Percentiles rank a stretch among this genome's conserved stretches.
Evolutionary conservation across 768 basidiomycete species (phyloP).

Genomic region (Exsudoporus frostii): DNA sequence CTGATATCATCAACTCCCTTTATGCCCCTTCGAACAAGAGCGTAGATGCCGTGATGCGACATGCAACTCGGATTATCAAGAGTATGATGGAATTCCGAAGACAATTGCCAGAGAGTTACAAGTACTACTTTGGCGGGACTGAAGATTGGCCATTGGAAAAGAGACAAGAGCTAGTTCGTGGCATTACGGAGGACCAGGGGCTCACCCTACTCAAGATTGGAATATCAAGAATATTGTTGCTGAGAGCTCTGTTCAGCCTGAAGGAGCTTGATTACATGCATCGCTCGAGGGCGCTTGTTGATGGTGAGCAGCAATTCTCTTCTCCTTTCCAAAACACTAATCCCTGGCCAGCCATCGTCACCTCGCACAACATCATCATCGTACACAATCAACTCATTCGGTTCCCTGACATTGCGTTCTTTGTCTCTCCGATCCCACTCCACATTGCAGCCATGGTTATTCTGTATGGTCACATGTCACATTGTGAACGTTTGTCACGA

Average conservation of each 20-base stretch:
- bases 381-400: constrained; percentile 80
- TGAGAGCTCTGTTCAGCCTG: constrained; percentile 76
- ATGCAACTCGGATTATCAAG: constrained; percentile 77
- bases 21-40: constrained; percentile 74
- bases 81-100: constrained; percentile 69
- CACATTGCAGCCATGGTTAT: constrained; percentile 93
- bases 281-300: constrained; percentile 68
- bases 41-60: constrained; percentile 67
- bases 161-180: constrained; percentile 62
- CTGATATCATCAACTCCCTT: constrained; percentile 84
- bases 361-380: constrained; percentile 84
- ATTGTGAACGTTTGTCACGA: constrained; percentile 61
- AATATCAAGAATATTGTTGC: constrained; percentile 72
- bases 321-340: constrained; percentile 5
- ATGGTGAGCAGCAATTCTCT: constrained; percentile 49
- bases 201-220: constrained; percentile 81
- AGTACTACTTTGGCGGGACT: constrained; percentile 74
- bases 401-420: constrained; percentile 85
- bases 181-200: constrained; percentile 77
- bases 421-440: constrained; percentile 83
- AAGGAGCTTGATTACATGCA: constrained; percentile 66
- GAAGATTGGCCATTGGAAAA: constrained; percentile 69
- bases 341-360: constrained; percentile 62
- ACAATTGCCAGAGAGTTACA: constrained; percentile 68
- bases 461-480: constrained; percentile 81